These are phyloP conservation scores for Ophiostoma populinum DNA, from an alignment of 2,329 filamentous ascomycete genomes.

Conservation along the genomic window DNA sequence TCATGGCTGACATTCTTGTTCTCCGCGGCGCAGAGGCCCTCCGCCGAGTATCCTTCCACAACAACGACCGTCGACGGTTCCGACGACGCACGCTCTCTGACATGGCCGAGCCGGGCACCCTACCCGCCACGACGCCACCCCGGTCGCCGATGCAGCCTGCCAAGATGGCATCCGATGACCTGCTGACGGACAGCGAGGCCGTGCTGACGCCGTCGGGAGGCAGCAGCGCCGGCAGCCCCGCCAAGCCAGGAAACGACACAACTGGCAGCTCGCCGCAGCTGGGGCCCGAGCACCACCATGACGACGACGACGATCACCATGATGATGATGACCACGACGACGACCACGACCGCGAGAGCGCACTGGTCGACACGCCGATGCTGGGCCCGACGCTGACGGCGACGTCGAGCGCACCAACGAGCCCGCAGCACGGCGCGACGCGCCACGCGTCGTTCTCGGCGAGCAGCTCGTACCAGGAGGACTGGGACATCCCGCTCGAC, in stretches of 20 bases:
- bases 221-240: conserved; percentile 9
- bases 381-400: conserved; percentile 25
- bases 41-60: conserved; percentile 23
- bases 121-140: not conserved
- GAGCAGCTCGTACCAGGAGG: conserved; percentile 71
- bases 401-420: conserved; percentile 4
- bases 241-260: not conserved
- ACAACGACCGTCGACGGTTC: conserved; percentile 19
- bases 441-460: conserved; percentile 69
- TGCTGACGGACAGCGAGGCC: conserved; percentile 26
- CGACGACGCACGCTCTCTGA: conserved; percentile 22
- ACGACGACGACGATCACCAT: too few species aligned
- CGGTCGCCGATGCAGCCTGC: not conserved
- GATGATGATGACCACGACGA: too few species aligned
- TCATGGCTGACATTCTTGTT: conserved; percentile 26
- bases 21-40: conserved; percentile 24
- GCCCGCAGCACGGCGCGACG: conserved; percentile 29
- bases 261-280: conserved; percentile 25
- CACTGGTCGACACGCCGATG: conserved; percentile 31
- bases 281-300: conserved; percentile 25
- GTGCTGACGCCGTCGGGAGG: conserved; percentile 25
- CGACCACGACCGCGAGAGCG: conserved; percentile 3
- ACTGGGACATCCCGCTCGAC: conserved; percentile 81
- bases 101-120: conserved; percentile 24
- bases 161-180: conserved; percentile 19